These are phyloP conservation scores for Juncus effusus DNA, from an alignment of 176 grass and related monocot genomes.

Conservation along the genomic window DNA sequence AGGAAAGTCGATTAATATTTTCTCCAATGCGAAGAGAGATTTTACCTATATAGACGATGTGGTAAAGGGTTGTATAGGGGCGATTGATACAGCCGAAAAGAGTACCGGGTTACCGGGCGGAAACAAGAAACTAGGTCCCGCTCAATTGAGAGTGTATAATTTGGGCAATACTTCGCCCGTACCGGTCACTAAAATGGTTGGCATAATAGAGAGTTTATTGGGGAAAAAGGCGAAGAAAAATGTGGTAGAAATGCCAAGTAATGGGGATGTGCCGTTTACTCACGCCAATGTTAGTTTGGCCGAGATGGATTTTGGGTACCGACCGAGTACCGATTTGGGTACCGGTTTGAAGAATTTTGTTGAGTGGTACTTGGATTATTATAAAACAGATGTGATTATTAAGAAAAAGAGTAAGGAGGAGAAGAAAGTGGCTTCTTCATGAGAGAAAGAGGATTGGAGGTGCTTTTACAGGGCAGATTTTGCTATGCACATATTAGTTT, in stretches of 20 bases:
- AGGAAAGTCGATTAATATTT: slow-evolving; percentile 80
- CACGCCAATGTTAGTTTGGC: slow-evolving; percentile 95
- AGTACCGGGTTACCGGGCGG: slow-evolving; percentile 61
- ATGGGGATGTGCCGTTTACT: slow-evolving; percentile 93
- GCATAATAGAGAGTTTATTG: slow-evolving; percentile 70
- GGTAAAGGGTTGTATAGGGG: slow-evolving; percentile 80
- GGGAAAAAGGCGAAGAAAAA: slow-evolving; percentile 94
- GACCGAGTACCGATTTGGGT: slow-evolving; percentile 73
- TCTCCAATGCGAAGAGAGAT: slow-evolving; percentile 60
- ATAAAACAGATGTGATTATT: slow-evolving; percentile 53
- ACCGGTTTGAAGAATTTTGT: slow-evolving; percentile 77
- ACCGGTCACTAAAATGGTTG: slow-evolving; percentile 75
- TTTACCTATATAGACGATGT: slow-evolving; percentile 99
- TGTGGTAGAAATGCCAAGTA: slow-evolving; percentile 75
- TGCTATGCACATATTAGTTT: slow-evolving; percentile 21
- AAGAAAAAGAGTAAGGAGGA: slow-evolving; percentile 42
- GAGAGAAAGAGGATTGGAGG: slow-evolving; percentile 15
- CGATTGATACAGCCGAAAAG: slow-evolving; percentile 64
- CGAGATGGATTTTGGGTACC: slow-evolving; percentile 72
- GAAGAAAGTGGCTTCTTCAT: slow-evolving; percentile 38
- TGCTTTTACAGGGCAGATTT: slow-evolving; percentile 12
- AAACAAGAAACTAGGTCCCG: slow-evolving; percentile 54
- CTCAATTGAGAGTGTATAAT: slow-evolving; percentile 85
- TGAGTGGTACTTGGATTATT: slow-evolving; percentile 74
- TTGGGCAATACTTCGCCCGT: slow-evolving; percentile 94